Evolutionary conservation across 2,329 filamentous ascomycete species (phyloP), one percentile per base, ranked within the genome.

Genomic region (Colletotrichum tofieldiae): DNA sequence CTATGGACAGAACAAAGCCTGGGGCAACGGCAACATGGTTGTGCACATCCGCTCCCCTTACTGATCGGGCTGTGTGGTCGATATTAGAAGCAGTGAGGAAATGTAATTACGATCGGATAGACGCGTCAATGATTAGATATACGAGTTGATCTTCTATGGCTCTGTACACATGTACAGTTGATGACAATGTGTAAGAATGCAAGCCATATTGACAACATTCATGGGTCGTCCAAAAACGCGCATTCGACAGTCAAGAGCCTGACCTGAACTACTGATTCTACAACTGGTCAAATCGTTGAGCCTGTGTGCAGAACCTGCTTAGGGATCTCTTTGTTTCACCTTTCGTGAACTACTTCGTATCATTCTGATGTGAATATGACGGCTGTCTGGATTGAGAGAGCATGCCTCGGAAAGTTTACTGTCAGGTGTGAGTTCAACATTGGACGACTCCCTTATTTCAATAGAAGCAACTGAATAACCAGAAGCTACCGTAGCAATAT

Each of bases 11-110:
- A 70, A 65, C 26, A 59, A 37, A 6, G 67, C 67, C 12, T 66
- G 62, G 67, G 67, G 54, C 37, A 66, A 70, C 29, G 62, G 62
- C 45, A 60, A 66, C 37, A 43, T 70, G 52, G 32, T 26, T 20
- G 62, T 70, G 8, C 62, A 70, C n/a, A 70, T 70, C 45, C 52
- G 67, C 5, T 18, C 41, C 29, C 58, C 65, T 45, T 62, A 47
- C 43, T 66, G 52, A 55, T 2, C 23, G 52, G 32, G 18, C 29
- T 20, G 29, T 1, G 11, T 32, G 29, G 52, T 18, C 18, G 20
- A 14, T 18, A 16, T 12, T 18, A 2, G 18, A 55, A 29, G 8
- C 14, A 29, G 5, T 8, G 12, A 6, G 2, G 3, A 23, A 5
- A 26, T 16, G 2, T 5, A 11, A 29, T 8, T 29, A 23, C 23